phyloP scores from a whole-genome alignment of 768 basidiomycete genomes.

The Sistotremastrum niveocremeum region DNA sequence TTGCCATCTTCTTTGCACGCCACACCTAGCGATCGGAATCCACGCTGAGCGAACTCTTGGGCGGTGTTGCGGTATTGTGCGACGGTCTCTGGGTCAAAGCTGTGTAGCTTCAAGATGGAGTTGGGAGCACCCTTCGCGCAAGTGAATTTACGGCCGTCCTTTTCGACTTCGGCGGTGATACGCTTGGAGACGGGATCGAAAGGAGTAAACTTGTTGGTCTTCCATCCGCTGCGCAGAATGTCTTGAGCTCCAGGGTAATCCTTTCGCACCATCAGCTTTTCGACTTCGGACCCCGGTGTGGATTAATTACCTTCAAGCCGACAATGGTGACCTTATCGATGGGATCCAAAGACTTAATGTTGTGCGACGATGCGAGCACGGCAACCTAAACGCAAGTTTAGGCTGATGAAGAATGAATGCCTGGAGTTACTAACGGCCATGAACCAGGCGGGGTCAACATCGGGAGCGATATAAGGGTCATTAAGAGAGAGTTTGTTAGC shows the following conservation, averaged over 20 bases:
- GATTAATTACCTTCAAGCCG: constrained; percentile 19
- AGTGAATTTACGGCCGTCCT: constrained; percentile 27
- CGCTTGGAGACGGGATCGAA: constrained; percentile 40
- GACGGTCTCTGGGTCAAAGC: constrained; percentile 20
- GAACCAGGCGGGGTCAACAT: constrained; percentile 20
- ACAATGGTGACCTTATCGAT: constrained; percentile 36
- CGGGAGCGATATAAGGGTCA: constrained; percentile 18
- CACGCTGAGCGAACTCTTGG: constrained; percentile 27
- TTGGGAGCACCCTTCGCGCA: constrained; percentile 36
- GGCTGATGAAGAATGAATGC: neutral
- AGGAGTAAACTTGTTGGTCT: constrained; percentile 30
- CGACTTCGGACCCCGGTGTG: neutral
- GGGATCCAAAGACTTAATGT: constrained; percentile 31
- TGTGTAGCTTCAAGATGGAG: constrained; percentile 27
- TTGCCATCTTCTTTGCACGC: constrained; percentile 29
- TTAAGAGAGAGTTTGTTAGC: constrained; percentile 35
- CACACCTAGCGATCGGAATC: constrained; percentile 33
- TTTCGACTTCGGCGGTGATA: constrained; percentile 33
- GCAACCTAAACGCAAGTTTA: constrained; percentile 23
- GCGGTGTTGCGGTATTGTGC: constrained; percentile 21
- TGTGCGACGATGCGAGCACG: constrained; percentile 33
- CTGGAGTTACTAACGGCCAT: constrained; percentile 3
- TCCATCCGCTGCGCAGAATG: constrained; percentile 28
- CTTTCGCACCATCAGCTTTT: constrained; percentile 5
- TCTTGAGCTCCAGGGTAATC: constrained; percentile 32